Conservation (phyloP, 345 rosid genomes). For the Murraya koenigii region DNA sequence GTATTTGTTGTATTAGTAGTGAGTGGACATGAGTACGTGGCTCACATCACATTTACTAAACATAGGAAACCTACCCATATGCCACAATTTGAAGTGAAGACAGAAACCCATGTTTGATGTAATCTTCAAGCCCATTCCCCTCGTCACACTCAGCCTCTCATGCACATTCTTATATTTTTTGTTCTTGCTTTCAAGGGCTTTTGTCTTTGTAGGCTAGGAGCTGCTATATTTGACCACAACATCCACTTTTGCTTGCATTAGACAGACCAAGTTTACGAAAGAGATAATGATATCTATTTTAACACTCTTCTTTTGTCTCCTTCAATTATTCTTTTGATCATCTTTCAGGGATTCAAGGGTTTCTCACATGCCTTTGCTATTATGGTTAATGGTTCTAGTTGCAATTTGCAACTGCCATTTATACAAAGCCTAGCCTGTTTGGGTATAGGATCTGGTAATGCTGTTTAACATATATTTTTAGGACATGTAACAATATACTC, state of each 20-base stretch:
- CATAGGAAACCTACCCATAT: conserved; percentile 28
- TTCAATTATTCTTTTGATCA: conserved; percentile 1
- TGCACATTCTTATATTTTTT: neutral
- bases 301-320: neutral
- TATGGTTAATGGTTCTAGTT: neutral
- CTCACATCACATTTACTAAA: conserved; percentile 30
- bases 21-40: conserved; percentile 36
- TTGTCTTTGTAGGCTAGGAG: conserved; percentile 22
- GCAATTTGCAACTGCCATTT: neutral
- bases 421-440: neutral
- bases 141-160: neutral
- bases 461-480: neutral
- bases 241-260: conserved; percentile 1
- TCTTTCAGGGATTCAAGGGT: conserved; percentile 2
- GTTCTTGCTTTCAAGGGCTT: neutral
- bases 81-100: conserved; percentile 12
- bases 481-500: neutral
- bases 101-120: conserved; percentile 22
- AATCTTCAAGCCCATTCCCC: conserved; percentile 26
- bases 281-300: conserved; percentile 18
- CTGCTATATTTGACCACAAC: conserved; percentile 47
- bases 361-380: conserved; percentile 20
- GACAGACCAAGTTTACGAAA: neutral
- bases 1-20: conserved; percentile 7
- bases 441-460: neutral